Percentiles rank a stretch among this genome's conserved stretches.
Conservation (phyloP, 1,284 basidiomycete species). For the Blastosporella zonata region DNA sequence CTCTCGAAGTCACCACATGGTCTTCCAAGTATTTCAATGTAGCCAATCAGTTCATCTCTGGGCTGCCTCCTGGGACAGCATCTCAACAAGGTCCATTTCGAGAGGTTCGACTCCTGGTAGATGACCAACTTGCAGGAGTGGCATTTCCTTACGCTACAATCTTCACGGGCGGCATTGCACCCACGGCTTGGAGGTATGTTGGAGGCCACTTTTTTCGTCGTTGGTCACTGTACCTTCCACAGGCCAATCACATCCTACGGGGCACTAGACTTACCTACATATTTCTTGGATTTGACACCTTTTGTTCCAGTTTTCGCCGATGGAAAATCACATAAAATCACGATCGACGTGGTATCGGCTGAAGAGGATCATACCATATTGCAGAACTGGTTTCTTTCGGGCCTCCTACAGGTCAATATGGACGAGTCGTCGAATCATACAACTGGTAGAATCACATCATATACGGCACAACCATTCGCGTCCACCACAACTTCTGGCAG, state of each 20-base stretch:
- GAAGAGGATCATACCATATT: conserved; percentile 64
- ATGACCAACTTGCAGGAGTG: conserved; percentile 71
- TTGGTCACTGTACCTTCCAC: neutral
- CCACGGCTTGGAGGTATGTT: conserved; percentile 64
- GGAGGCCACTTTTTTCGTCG: neutral
- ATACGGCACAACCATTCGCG: conserved; percentile 57
- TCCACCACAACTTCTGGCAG: conserved; percentile 45
- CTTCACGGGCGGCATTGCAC: conserved; percentile 79
- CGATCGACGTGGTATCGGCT: conserved; percentile 72
- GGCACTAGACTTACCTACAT: conserved; percentile 75
- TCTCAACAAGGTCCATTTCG: conserved; percentile 69
- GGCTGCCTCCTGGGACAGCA: conserved; percentile 51
- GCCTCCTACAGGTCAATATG: conserved; percentile 63
- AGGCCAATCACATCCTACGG: conserved; percentile 80
- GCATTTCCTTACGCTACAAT: conserved; percentile 77
- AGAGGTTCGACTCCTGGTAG: conserved; percentile 75
- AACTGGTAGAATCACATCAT: conserved; percentile 60
- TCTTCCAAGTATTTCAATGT: conserved; percentile 63
- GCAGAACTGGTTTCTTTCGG: conserved; percentile 76
- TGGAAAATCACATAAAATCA: conserved; percentile 62
- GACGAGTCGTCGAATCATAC: conserved; percentile 60
- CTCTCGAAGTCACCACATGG: neutral
- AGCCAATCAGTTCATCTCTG: conserved; percentile 54
- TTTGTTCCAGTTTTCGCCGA: conserved; percentile 73
- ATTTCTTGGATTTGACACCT: conserved; percentile 76